A percentile compares a stretch with the other conserved stretches of the same genome.
These are phyloP conservation scores for Chiua virens DNA, from an alignment of 768 basidiomycete genomes.

Conservation along the genomic window DNA sequence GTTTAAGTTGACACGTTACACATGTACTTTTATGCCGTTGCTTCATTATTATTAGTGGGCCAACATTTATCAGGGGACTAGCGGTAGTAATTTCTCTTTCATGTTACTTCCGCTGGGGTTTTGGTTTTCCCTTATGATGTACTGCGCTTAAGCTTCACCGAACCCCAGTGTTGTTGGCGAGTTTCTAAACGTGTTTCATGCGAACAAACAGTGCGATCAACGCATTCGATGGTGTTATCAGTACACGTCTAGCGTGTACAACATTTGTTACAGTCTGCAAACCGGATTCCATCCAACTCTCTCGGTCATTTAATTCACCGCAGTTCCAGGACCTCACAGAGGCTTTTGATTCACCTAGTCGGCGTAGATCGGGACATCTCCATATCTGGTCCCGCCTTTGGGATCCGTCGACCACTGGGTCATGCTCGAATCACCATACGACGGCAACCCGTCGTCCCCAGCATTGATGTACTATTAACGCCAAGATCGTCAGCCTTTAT, in stretches of 20 bases:
- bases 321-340: constrained; percentile 3
- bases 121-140: no score
- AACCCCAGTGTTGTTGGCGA: no score
- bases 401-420: constrained; percentile 26
- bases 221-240: constrained; percentile 12
- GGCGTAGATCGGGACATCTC: constrained; percentile 43
- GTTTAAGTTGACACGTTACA: no score
- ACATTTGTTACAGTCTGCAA: not conserved
- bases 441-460: constrained; percentile 34
- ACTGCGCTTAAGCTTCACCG: no score
- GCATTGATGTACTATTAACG: constrained; percentile 39
- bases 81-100: no score
- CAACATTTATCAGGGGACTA: no score
- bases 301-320: not conserved
- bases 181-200: no score
- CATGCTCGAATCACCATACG: constrained; percentile 29
- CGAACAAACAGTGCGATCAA: constrained; percentile 14
- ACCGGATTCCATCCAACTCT: constrained; percentile 8
- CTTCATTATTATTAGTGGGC: no score
- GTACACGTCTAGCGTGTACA: constrained; percentile 1
- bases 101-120: no score
- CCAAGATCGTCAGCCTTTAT: not conserved
- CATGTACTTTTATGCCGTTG: no score
- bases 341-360: constrained; percentile 23
- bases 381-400: constrained; percentile 32